Evolutionary conservation across 2,329 filamentous ascomycete species (phyloP).

Genomic region (Aureobasidium lini): DNA sequence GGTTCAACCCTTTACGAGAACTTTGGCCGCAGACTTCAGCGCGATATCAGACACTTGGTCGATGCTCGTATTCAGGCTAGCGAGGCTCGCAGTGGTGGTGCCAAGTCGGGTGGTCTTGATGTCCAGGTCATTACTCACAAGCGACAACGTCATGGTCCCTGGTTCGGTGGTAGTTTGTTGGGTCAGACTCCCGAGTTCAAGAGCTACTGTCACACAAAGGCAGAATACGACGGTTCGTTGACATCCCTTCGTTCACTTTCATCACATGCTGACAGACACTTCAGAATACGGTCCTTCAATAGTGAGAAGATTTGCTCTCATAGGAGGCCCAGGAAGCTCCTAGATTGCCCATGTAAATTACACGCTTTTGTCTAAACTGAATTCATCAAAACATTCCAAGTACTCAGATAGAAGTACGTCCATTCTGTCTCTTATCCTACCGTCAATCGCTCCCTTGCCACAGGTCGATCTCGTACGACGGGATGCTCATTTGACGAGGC

Average conservation of each 20-base stretch:
- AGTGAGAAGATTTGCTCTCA: slow-evolving; percentile 84
- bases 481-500: neutral
- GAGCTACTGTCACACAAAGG: slow-evolving; percentile 85
- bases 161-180: slow-evolving; percentile 94
- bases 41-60: slow-evolving; percentile 93
- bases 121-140: slow-evolving; percentile 98
- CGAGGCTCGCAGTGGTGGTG: slow-evolving; percentile 83
- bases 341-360: slow-evolving; percentile 30
- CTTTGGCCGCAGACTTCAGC: slow-evolving; percentile 89
- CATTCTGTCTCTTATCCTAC: neutral
- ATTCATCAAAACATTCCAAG: neutral
- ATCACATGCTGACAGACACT: slow-evolving; percentile 13
- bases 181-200: slow-evolving; percentile 97
- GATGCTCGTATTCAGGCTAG: slow-evolving; percentile 89
- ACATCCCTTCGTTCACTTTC: neutral
- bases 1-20: slow-evolving; percentile 98
- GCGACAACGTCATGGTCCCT: slow-evolving; percentile 91
- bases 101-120: slow-evolving; percentile 86
- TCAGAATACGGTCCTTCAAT: slow-evolving; percentile 95
- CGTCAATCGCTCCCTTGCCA: too few species aligned
- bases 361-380: neutral
- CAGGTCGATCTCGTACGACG: too few species aligned
- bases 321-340: slow-evolving; percentile 83
- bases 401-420: neutral
- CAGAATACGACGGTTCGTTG: slow-evolving; percentile 62